Percentiles rank a stretch among this genome's conserved stretches.
Evolutionary conservation across 129 eudicot species (phyloP).

Genomic region (Logfia minima): DNA sequence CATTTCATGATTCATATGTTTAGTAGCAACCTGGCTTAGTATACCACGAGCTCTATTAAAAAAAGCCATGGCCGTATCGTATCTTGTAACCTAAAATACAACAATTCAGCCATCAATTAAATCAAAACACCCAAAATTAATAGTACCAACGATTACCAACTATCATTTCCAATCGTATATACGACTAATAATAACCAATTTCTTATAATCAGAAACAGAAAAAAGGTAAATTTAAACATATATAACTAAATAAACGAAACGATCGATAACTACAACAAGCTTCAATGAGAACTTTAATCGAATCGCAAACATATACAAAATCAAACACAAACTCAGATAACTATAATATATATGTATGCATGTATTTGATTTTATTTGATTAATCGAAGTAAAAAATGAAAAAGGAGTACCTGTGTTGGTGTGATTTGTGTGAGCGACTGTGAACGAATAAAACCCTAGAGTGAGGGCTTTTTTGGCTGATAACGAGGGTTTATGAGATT

Average conservation of each 20-base stretch:
- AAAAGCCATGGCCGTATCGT: conserved; percentile 60
- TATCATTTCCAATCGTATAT: background rate
- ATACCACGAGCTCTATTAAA: conserved; percentile 63
- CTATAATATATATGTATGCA: background rate
- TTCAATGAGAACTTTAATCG: background rate
- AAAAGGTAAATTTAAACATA: background rate
- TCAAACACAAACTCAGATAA: no score
- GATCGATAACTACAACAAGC: conserved; percentile 12
- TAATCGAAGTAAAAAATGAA: background rate
- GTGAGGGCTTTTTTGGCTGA: conserved; percentile 24
- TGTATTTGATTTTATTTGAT: no score
- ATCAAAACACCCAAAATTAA: background rate
- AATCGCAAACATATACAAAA: no score
- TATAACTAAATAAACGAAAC: background rate
- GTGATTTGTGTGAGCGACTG: conserved; percentile 20
- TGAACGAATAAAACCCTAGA: conserved; percentile 51
- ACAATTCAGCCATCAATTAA: background rate
- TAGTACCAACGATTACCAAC: background rate
- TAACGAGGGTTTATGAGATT: conserved; percentile 38
- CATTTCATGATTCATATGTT: conserved; percentile 48
- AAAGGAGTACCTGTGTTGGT: conserved; percentile 23
- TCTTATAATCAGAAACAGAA: background rate
- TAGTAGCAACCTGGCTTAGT: conserved; percentile 49
- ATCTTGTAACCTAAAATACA: conserved; percentile 39
- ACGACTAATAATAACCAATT: no score